These are phyloP conservation scores for Crithidia expoeki DNA, from an alignment of 208 protist genomes.

Conservation along the genomic window DNA sequence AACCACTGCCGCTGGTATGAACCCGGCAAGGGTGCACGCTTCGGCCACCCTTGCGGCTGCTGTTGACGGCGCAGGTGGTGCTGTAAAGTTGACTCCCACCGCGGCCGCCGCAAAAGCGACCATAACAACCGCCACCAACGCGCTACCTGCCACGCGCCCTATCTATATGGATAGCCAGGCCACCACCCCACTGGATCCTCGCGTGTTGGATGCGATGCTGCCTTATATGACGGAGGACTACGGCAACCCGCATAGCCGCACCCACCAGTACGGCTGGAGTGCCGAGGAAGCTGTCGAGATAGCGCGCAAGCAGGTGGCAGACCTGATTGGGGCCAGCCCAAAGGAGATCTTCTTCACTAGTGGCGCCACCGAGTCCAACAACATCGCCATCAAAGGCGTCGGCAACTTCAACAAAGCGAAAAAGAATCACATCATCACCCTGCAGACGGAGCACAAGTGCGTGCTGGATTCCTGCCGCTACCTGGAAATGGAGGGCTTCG, in stretches of 20 bases:
- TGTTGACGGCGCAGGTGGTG: too few relatives aligned
- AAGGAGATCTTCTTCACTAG: constrained; percentile 99
- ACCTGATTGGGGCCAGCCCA: constrained; percentile 94
- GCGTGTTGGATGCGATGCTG: constrained; percentile 99
- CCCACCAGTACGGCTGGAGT: constrained; percentile 98
- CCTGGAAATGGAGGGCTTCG: constrained; percentile 96
- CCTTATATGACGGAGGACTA: constrained; percentile 97
- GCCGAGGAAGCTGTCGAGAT: constrained; percentile 95
- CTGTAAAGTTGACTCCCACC: too few relatives aligned
- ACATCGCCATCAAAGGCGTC: constrained; percentile 99
- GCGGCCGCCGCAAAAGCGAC: background rate
- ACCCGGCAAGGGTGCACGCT: constrained; percentile 1
- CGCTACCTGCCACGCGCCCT: constrained; percentile 38
- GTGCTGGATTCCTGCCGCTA: constrained; percentile 98
- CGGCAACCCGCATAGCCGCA: constrained; percentile 99
- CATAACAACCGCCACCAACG: background rate
- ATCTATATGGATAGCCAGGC: constrained; percentile 97
- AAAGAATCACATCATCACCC: constrained; percentile 99
- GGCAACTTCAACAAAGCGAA: constrained; percentile 96
- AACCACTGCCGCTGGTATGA: background rate
- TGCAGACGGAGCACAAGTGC: constrained; percentile 99
- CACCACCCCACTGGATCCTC: constrained; percentile 96
- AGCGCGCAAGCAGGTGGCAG: constrained; percentile 91
- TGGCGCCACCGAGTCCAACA: constrained; percentile 99
- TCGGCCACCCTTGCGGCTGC: constrained; percentile 7